Percentiles rank a stretch among this genome's conserved stretches.
phyloP scores from a whole-genome alignment of 495 filamentous ascomycete species.

The Cryomyces minteri region DNA sequence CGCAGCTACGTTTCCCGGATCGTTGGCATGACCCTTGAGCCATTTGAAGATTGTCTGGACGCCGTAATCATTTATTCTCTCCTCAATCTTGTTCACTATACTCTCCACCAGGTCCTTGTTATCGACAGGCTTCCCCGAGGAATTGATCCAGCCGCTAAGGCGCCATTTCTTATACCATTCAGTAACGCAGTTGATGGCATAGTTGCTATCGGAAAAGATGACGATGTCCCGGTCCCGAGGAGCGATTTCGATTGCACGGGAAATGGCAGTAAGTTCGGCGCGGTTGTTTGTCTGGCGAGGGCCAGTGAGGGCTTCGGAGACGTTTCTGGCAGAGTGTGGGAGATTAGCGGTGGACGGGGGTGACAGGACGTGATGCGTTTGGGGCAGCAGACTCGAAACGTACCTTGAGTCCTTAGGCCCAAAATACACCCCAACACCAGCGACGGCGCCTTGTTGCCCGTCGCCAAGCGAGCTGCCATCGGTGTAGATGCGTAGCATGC shows the following conservation, averaged over 20 bases:
- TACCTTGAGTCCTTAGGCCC: conserved; percentile 54
- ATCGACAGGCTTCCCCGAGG: conserved; percentile 49
- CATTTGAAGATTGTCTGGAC: conserved; percentile 57
- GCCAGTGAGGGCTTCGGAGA: conserved; percentile 58
- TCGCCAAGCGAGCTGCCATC: conserved; percentile 75
- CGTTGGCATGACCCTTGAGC: conserved; percentile 64
- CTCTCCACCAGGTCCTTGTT: conserved; percentile 70
- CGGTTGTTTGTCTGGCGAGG: conserved; percentile 79
- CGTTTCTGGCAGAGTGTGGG: neutral
- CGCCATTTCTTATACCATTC: conserved; percentile 70
- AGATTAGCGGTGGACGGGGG: neutral
- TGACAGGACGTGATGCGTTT: neutral
- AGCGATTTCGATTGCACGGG: conserved; percentile 62
- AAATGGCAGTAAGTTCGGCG: conserved; percentile 77
- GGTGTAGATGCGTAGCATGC: conserved; percentile 61
- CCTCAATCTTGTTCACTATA: conserved; percentile 53
- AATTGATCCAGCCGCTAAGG: conserved; percentile 60
- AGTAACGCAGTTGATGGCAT: conserved; percentile 79
- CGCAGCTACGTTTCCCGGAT: conserved; percentile 59
- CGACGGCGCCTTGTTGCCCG: conserved; percentile 48
- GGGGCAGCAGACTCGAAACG: neutral
- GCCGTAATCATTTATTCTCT: conserved; percentile 34
- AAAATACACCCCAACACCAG: conserved; percentile 82
- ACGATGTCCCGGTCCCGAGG: conserved; percentile 42
- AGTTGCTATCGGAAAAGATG: conserved; percentile 70